Evolutionary conservation across 352 stramenopile genomes (phyloP).

Genomic region (Globisporangium perplexum): DNA sequence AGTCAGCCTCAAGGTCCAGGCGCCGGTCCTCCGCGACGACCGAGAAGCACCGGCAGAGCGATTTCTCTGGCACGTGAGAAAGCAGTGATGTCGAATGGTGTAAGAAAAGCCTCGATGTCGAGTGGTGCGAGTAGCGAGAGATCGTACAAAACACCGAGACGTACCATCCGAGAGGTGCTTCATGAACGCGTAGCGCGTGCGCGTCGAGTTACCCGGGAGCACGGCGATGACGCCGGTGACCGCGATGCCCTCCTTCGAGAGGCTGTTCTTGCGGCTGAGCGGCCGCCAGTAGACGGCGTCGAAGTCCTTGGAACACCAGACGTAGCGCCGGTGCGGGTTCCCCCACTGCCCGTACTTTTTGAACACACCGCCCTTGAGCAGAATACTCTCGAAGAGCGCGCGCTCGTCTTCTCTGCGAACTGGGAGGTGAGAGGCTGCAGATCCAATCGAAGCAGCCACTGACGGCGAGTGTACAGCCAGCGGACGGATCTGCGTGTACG

Average conservation of each 20-base stretch:
- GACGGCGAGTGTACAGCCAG: not conserved
- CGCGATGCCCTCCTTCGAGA: slow-evolving; percentile 49
- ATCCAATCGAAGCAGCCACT: not conserved
- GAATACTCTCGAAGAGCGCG: slow-evolving; percentile 43
- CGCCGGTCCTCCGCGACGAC: slow-evolving; percentile 59
- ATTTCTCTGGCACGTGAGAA: slow-evolving; percentile 40
- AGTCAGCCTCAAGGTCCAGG: slow-evolving; percentile 68
- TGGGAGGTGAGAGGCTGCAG: too few relatives aligned
- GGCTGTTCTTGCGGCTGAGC: slow-evolving; percentile 59
- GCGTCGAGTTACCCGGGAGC: slow-evolving; percentile 46
- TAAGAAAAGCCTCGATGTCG: not conserved
- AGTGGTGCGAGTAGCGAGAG: not conserved
- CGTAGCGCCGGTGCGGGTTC: slow-evolving; percentile 63
- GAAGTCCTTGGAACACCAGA: slow-evolving; percentile 68
- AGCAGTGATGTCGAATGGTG: not conserved
- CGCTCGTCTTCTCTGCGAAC: slow-evolving; percentile 28
- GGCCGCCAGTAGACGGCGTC: slow-evolving; percentile 59
- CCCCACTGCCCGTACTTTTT: slow-evolving; percentile 77
- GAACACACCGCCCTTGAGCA: slow-evolving; percentile 65
- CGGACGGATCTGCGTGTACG: not conserved
- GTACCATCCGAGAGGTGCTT: slow-evolving; percentile 66
- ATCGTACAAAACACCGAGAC: too few relatives aligned
- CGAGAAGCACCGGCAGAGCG: slow-evolving; percentile 54
- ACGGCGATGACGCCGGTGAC: slow-evolving; percentile 42
- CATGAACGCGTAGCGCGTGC: slow-evolving; percentile 72